phyloP scores from a whole-genome alignment of 2,329 filamentous ascomycete genomes.

The Xylariaceae sp. region DNA sequence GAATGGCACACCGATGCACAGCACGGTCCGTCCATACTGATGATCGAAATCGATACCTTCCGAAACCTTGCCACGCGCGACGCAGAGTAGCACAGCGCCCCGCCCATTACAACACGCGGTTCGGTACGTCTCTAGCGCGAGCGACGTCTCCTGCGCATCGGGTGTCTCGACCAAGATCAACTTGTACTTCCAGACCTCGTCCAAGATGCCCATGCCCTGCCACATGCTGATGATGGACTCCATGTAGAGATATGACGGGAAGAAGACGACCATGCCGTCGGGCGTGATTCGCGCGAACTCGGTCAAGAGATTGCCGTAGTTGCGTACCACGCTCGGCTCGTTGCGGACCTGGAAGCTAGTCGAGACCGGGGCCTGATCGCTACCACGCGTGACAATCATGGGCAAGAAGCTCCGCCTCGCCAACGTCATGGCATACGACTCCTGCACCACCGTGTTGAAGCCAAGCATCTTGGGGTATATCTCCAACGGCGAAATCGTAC shows the following conservation, averaged over 20 bases:
- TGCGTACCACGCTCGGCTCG: slow-evolving; percentile 93
- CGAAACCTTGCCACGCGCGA: slow-evolving; percentile 93
- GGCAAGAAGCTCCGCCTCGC: slow-evolving; percentile 92
- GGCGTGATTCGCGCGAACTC: slow-evolving; percentile 96
- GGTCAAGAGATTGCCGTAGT: slow-evolving; percentile 89
- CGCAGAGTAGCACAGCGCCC: slow-evolving; percentile 88
- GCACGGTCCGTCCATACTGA: slow-evolving; percentile 91
- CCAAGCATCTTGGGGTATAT: slow-evolving; percentile 99
- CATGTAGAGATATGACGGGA: slow-evolving; percentile 98
- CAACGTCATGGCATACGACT: slow-evolving; percentile 96
- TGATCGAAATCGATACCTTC: slow-evolving; percentile 99
- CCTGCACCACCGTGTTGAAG: slow-evolving; percentile 87
- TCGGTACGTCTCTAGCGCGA: slow-evolving; percentile 93
- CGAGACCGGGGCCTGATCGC: slow-evolving; percentile 88
- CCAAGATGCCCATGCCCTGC: slow-evolving; percentile 97
- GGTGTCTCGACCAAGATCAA: slow-evolving; percentile 96
- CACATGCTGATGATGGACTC: slow-evolving; percentile 98
- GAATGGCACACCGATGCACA: slow-evolving; percentile 96
- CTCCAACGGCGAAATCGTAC: slow-evolving; percentile 92
- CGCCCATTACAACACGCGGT: slow-evolving; percentile 97
- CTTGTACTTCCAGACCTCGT: slow-evolving; percentile 99
- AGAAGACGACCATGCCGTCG: slow-evolving; percentile 98
- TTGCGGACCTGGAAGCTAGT: slow-evolving; percentile 94
- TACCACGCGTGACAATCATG: slow-evolving; percentile 95
- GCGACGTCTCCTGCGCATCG: slow-evolving; percentile 92